These are phyloP conservation scores for Penicillium sp. DNA, from an alignment of 2,329 filamentous ascomycete species.

Conservation along the genomic window DNA sequence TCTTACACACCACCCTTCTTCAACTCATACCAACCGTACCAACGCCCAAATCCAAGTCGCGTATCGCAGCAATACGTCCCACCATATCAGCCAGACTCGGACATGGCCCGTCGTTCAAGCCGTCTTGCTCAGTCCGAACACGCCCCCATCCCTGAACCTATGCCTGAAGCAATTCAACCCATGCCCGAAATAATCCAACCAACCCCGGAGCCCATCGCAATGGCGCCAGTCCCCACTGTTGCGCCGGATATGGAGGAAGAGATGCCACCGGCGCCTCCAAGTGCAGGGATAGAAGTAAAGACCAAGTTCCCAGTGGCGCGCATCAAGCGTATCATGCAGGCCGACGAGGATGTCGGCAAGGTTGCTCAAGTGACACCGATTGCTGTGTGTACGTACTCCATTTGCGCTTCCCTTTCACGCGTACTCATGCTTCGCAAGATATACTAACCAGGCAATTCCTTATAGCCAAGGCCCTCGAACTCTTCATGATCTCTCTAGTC, in stretches of 20 bases:
- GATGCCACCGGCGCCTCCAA: constrained; percentile 24
- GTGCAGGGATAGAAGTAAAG: constrained; percentile 68
- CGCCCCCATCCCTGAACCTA: constrained; percentile 23
- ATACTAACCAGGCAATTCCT: constrained; percentile 15
- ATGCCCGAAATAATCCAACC: neutral
- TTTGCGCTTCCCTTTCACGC: neutral
- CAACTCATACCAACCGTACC: constrained; percentile 8
- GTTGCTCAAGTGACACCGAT: constrained; percentile 97
- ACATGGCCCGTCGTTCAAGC: constrained; percentile 45
- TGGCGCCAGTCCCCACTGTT: constrained; percentile 18
- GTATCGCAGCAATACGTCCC: constrained; percentile 38
- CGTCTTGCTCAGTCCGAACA: constrained; percentile 35
- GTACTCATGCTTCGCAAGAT: neutral
- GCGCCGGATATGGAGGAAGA: constrained; percentile 2
- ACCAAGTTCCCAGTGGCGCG: constrained; percentile 96
- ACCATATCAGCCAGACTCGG: constrained; percentile 28
- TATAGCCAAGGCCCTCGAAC: constrained; percentile 82
- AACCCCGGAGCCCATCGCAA: constrained; percentile 16
- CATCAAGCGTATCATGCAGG: constrained; percentile 99
- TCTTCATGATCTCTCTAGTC: constrained; percentile 96
- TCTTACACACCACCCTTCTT: constrained; percentile 21
- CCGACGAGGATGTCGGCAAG: constrained; percentile 97
- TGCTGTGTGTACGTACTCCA: constrained; percentile 64
- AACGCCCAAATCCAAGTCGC: constrained; percentile 12
- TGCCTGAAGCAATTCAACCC: constrained; percentile 1